These are phyloP conservation scores for Aspergillus chevalieri DNA, from an alignment of 2,329 filamentous ascomycete species.

Conservation along the genomic window DNA sequence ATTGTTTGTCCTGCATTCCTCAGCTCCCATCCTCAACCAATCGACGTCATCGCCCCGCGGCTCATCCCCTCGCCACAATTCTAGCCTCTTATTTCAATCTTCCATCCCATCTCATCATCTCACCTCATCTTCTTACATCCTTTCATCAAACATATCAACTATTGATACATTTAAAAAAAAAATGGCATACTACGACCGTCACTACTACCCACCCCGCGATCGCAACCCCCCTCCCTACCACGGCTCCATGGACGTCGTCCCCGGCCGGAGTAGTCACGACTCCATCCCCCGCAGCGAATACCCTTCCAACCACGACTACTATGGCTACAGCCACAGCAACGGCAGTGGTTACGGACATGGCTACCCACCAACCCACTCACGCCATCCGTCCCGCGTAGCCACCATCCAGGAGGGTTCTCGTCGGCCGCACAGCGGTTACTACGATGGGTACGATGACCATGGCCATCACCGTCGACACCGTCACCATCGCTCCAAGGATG, in stretches of 20 bases:
- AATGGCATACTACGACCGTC: slow-evolving; percentile 36
- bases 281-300: slow-evolving; percentile 77
- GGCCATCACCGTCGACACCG: slow-evolving; percentile 33
- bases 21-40: too few relatives aligned
- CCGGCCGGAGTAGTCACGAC: slow-evolving; percentile 62
- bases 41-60: slow-evolving; percentile 22
- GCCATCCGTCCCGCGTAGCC: not conserved
- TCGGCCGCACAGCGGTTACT: not conserved
- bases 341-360: slow-evolving; percentile 25
- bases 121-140: slow-evolving; percentile 5
- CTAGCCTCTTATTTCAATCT: slow-evolving; percentile 1
- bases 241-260: slow-evolving; percentile 12
- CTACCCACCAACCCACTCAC: slow-evolving; percentile 29
- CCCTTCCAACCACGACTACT: slow-evolving; percentile 48
- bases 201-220: slow-evolving; percentile 23
- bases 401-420: not conserved
- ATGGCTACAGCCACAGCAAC: slow-evolving; percentile 33
- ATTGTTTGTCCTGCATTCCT: too few relatives aligned
- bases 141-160: slow-evolving; percentile 1
- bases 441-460: slow-evolving; percentile 19
- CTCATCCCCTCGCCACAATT: slow-evolving; percentile 7
- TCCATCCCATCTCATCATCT: slow-evolving; percentile 3
- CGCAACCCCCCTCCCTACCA: slow-evolving; percentile 24
- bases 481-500: slow-evolving; percentile 18
- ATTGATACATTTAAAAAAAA: slow-evolving; percentile 5